Base-by-base conservation (phyloP, 176 grass and related monocot species). In the Olyra latifolia region DNA sequence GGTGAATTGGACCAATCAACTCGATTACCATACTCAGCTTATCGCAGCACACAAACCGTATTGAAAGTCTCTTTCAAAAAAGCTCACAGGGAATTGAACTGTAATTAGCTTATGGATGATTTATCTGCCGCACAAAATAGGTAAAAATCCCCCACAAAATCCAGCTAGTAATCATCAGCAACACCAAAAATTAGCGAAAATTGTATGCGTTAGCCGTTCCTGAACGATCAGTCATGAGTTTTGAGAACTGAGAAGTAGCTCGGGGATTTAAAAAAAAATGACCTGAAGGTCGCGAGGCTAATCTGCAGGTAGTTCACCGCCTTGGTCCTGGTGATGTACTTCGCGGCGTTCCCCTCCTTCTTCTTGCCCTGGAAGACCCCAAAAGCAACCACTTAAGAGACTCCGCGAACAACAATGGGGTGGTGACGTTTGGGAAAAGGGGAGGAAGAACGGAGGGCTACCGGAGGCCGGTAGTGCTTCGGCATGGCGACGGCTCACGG, bases 331-430 rank as follows among this genome's bases (percentile, higher is more conserved):
- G 96, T 99, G 78, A 95, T 91, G 77, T 95, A 99, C 88, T 93
- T 95, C n/a, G 90, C 96, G 6, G 88, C 90, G 40, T 95, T 99
- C 68, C 96, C 92, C 72, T 99, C 92, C 86, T 99, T 99, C 84
- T 91, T 95, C 96, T 95, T 99, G 41, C 92, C 96, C 96, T 99
- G 58, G 13, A 62, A 1, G 71, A 43, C 12, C 62, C 8, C 25
- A 48, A 27, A 78, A 79, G 62, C 10, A 74, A 20, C 40, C 46
- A 46, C 8, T 0, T 66, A 32, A 78, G 81, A 67, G 44, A 32
- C 23, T 64, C 12, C 2, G 62, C 84, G 4, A 48, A 12, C 17
- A 23, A 43, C 22, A n/a, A 0, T n/a, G n/a, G n/a, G 27, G 83
- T 30, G 0, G 8, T 24, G 43, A 16, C 13, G 2, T 16, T 65